Base-by-base conservation (phyloP, 2,329 filamentous ascomycete genomes). In the Lasiodiplodia hormozganensis region DNA sequence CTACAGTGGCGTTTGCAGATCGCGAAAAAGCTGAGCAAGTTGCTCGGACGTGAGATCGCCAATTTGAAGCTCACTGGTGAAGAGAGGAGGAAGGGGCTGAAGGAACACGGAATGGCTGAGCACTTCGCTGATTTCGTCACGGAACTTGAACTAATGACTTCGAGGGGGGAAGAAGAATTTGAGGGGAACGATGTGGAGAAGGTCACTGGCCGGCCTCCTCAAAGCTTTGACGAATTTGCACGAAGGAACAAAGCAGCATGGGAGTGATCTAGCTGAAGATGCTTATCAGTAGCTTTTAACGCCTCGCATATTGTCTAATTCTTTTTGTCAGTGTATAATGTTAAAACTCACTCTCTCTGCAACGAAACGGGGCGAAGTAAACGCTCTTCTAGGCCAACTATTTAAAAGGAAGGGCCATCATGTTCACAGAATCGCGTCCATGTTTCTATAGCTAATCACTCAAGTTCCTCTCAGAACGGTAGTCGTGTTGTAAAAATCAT, bases 21-120 rank as follows among this genome's bases (percentile, higher is more conserved):
- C 76, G 68, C 64, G 12, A 47, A 36, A 25, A 68, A 65, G 60
- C 40, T 68, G 2, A 65, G 62, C 52, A 62, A 62, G 47, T 10
- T 28, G 14, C 53, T 67, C 12, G 62, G 62, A 23, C 52, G 56
- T n/a, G 47, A 58, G 43, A 67, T 69, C 21, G 47, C n/a, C 6
- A 65, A 69, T 23, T 12, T 67, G 23, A 66, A 67, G 53, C 54
- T 28, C 23, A 28, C 47, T 6, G 40, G 10, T 5, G 68, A 69
- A 11, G 68, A 69, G 31, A 14, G 62, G 31, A 60, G 60, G 53
- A 56, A 58, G 52, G 14, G 23, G 25, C 43, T 67, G 1, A 36
- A n/a, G 25, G 40, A n/a, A n/a, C 21, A 21, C 7, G 65, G 65
- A 1, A 6, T 67, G 38, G n/a, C 36, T 14, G n/a, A 58, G 38